phyloP scores from a whole-genome alignment of 495 filamentous ascomycete genomes.

The Bathelium albidoporum region DNA sequence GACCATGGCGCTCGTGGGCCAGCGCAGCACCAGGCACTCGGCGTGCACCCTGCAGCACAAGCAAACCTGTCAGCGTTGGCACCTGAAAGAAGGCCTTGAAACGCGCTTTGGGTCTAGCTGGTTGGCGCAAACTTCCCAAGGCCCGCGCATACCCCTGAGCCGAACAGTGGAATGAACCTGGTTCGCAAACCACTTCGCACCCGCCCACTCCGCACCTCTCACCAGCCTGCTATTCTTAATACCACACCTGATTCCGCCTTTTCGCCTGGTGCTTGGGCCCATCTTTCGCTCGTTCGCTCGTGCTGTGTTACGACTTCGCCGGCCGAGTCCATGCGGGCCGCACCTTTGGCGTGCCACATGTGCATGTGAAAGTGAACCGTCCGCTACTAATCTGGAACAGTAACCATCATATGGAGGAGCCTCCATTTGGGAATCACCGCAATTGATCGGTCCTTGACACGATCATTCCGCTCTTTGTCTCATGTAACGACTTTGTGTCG shows the following conservation, averaged over 20 bases:
- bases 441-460: neutral
- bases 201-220: neutral
- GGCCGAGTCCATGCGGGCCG: neutral
- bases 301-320: neutral
- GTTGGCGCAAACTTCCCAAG: neutral
- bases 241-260: neutral
- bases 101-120: conserved; percentile 5
- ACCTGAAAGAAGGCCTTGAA: neutral
- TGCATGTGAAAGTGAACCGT: neutral
- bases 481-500: neutral
- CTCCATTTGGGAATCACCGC: neutral
- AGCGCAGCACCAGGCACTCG: too few relatives aligned
- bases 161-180: conserved; percentile 4
- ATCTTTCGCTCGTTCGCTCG: neutral
- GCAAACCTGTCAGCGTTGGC: neutral
- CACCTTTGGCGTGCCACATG: neutral
- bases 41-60: conserved; percentile 1
- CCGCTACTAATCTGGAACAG: neutral
- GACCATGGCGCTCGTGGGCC: neutral
- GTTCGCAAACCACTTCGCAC: neutral
- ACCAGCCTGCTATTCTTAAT: neutral
- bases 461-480: neutral
- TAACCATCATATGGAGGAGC: neutral
- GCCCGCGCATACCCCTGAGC: neutral
- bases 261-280: neutral